Evolutionary conservation across 116 monocot genomes (phyloP), one percentile per base, ranked within the genome.

Genomic region (Cymodocea nodosa): DNA sequence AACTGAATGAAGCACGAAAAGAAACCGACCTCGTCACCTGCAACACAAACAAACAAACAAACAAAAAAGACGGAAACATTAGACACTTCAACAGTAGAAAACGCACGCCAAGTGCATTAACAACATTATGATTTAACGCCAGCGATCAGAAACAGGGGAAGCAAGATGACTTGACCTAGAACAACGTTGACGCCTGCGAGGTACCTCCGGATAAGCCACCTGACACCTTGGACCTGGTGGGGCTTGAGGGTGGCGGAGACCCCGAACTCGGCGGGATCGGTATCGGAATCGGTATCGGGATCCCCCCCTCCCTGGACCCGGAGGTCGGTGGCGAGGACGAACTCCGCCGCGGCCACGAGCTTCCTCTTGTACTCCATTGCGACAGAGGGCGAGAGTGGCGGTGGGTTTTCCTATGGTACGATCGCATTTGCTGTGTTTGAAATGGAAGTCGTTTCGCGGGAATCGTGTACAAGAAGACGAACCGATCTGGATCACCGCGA

Each of bases 181-280:
- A 98, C 51, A 65, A 92, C 89, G 76, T 89, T 98, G 76, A 89
- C 89, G 62, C 98, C 98, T 54, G 82, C 78, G 10, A 82, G 72
- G 83, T 88, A 98, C 50, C 98, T 70, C 23, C 82, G 76, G 63
- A 92, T 36, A 59, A 98, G 92, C 98, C 98, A 98, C 2, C 85
- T 75, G 49, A 87, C 77, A 36, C 98, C 98, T 54, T 92, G 84
- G 65, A 92, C 55, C 76, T 92, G 98, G 82, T 98, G 85, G 24
- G 86, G 84, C 56, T 89, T 98, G 64, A 92, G 75, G 19, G 60
- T 60, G 56, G 84, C 98, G 50, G 82, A 67, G 53, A 98, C 82
- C 16, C 84, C 77, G 63, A 86, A 71, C 11, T 83, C 77, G 40
- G 74, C 18, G 48, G 80, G 70, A 53, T 78, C 67, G 23, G 73